Percentiles rank a stretch among this genome's conserved stretches.
Evolutionary conservation across 306 rosid genomes (phyloP).

Genomic region (Quercus suber): DNA sequence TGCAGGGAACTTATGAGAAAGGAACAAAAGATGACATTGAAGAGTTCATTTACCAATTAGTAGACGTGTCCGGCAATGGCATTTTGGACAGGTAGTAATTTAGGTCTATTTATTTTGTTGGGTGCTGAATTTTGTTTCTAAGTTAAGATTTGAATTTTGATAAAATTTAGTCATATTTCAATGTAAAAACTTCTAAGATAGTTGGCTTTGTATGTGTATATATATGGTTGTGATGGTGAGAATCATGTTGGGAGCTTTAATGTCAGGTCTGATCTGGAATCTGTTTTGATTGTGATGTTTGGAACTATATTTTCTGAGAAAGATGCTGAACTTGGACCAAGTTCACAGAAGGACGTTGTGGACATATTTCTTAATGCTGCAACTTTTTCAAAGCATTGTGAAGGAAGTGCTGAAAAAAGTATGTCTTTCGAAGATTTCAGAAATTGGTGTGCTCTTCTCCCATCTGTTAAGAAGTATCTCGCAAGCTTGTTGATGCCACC

Average conservation of each 20-base stretch:
- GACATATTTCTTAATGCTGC: slow-evolving; percentile 67
- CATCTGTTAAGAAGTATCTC: slow-evolving; percentile 75
- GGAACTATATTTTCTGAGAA: slow-evolving; percentile 39
- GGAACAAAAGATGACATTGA: slow-evolving; percentile 80
- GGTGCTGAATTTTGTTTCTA: neutral
- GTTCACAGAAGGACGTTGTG: slow-evolving; percentile 43
- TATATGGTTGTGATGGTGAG: slow-evolving; percentile 22
- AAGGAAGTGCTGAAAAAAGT: slow-evolving; percentile 34
- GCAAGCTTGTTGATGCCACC: slow-evolving; percentile 76
- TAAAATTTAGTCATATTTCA: too few relatives aligned
- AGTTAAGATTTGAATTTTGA: neutral
- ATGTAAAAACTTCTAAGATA: neutral
- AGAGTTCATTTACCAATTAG: slow-evolving; percentile 61
- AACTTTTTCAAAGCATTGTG: slow-evolving; percentile 46
- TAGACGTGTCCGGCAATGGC: slow-evolving; percentile 53
- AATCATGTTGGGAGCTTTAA: slow-evolving; percentile 24
- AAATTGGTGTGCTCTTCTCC: slow-evolving; percentile 72
- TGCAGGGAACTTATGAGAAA: slow-evolving; percentile 79
- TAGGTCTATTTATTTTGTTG: neutral
- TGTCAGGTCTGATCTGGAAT: slow-evolving; percentile 84
- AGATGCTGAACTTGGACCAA: slow-evolving; percentile 43
- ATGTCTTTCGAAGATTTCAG: slow-evolving; percentile 80
- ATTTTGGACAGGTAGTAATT: slow-evolving; percentile 47
- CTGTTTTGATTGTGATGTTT: slow-evolving; percentile 52
- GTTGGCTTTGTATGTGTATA: neutral